Base-by-base conservation (phyloP, 108 stramenopile genomes). In the Pseudonitzschia delicatissima region DNA sequence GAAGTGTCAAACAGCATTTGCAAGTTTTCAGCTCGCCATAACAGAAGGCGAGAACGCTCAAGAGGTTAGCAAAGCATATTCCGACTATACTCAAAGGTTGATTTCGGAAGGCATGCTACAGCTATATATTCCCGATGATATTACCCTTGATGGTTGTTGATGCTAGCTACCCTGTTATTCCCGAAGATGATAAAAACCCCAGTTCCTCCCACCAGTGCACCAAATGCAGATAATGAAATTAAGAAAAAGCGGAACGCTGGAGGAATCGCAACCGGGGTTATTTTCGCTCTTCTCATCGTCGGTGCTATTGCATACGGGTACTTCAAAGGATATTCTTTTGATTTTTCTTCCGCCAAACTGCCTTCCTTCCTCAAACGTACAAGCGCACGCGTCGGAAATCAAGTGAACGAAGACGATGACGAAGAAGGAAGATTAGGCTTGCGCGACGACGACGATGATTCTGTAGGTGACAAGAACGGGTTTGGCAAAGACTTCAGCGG, bases 1-100 rank as follows among this genome's bases (percentile, higher is more conserved):
- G 6, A 55, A 28, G 17, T 78, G 77, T 45, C 71, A 73, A 42
- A 64, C 47, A 18, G 77, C 49, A n/a, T 78, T 62, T 44, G 77
- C 67, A n/a, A 73, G 57, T 42, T 78, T 78, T 49, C 57, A 61
- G 13, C 61, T 72, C 12, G 57, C 45, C 0, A 26, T 73, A 6
- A 45, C 33, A 1, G 57, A 73, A 26, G n/a, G n/a, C n/a, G 77
- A 78, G 49, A 42, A 72, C 50, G 28, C 67, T 9, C 20, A 62
- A 45, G 29, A 60, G 49, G 33, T 73, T 25, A 58, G 32, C 36
- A 25, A 42, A 5, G 20, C 40, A 6, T 71, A 66, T 37, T 66
- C 73, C 4, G 36, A 27, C 11, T 20, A 42, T n/a, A 67, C 73
- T 8, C 78, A 79, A 57, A 32, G 40, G 12, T 18, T 60, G 4